phyloP scores from a whole-genome alignment of 768 basidiomycete species.

The Cyathus striatus region DNA sequence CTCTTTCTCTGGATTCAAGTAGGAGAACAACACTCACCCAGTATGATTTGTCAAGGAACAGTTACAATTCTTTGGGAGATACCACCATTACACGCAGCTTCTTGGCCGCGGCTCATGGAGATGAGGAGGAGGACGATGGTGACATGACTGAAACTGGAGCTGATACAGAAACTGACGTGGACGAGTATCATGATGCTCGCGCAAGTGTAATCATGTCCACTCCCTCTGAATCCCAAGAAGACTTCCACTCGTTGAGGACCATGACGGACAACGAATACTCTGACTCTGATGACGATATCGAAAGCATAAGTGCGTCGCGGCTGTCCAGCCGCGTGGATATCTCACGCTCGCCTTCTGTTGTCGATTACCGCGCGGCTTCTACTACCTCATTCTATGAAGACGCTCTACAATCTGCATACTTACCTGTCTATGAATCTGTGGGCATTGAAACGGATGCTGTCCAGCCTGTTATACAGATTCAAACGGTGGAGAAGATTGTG shows the following conservation, averaged over 20 bases:
- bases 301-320: constrained; percentile 71
- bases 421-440: no score
- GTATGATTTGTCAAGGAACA: constrained; percentile 27
- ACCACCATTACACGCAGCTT: constrained; percentile 35
- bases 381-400: constrained; percentile 28
- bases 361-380: constrained; percentile 14
- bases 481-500: no score
- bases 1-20: no score
- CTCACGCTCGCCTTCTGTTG: constrained; percentile 18
- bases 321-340: constrained; percentile 20
- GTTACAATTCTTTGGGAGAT: constrained; percentile 27
- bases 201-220: constrained; percentile 67
- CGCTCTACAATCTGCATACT: constrained; percentile 15
- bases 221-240: constrained; percentile 55
- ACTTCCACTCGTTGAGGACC: constrained; percentile 75
- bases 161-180: constrained; percentile 65
- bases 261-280: constrained; percentile 66
- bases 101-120: constrained; percentile 18
- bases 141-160: constrained; percentile 66
- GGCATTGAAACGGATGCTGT: no score
- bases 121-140: constrained; percentile 23
- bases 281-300: constrained; percentile 50
- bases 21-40: constrained; percentile 47
- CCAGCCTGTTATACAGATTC: no score
- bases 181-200: constrained; percentile 77